Base-by-base conservation (phyloP, 2,329 filamentous ascomycete genomes). In the Zasmidium citrigriseum region DNA sequence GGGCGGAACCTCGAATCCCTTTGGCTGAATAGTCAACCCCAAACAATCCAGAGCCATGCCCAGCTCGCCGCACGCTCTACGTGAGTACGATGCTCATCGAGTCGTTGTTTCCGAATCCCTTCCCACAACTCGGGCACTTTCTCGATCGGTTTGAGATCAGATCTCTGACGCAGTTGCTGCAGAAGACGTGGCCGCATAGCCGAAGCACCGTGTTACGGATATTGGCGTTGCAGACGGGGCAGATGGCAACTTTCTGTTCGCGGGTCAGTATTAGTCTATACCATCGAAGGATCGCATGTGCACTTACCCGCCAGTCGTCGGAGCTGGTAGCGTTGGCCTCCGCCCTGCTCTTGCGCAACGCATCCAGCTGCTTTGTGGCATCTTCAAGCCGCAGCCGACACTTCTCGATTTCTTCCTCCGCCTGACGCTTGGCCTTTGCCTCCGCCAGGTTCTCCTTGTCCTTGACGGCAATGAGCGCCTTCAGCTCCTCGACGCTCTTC, bases 161-260 rank as follows among this genome's bases (percentile, higher is more conserved):
- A 70, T 96, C 89, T 64, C 96, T 91, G 22, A 98, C 89, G 72
- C 95, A 99, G 49, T 87, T 83, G 70, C 88, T 88, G 82, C 95
- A 99, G 75, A 98, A 96, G 50, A 96, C 85, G 75, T 99, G 95
- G 1, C 95, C 95, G 74, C 95, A 99, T 0, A 90, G 92, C 77
- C 95, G 96, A 73, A 99, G 84, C 10, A 89, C 89, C 0, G 93
- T 96, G 71, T 98, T 91, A 76, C 98, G 98, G 79, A 97, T 93
- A 66, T 93, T 91, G 70, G 86, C 89, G 67, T 91, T 90, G 78
- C 96, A 99, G 52, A 98, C 90, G 11, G 91, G 91, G 79, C 95
- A 99, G 52, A 96, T 86, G 27, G 90, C 89, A 75, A 95, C 83
- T 69, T 83, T 82, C 88, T 91, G 68, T 58, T 14, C 44, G 7